Evolutionary conservation across 257 asterid genomes (phyloP).

Genomic region (Eucommia ulmoides): DNA sequence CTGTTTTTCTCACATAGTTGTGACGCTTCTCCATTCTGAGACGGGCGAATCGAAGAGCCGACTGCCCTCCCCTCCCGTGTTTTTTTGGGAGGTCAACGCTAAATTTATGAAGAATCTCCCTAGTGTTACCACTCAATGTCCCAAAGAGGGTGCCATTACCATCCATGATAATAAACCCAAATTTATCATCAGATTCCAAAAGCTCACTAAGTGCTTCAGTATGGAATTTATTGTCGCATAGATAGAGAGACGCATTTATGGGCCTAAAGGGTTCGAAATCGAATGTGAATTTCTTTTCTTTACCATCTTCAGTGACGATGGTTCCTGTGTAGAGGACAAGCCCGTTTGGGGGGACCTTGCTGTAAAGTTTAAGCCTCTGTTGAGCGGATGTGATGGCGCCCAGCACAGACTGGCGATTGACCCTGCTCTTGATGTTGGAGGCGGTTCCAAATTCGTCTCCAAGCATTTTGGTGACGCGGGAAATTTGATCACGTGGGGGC

Average conservation of each 20-base stretch:
- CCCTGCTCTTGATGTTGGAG: conserved; percentile 1
- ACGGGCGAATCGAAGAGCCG: conserved; percentile 1
- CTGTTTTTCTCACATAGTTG: conserved; percentile 1
- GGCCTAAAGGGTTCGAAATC: conserved; percentile 1
- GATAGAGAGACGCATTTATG: conserved; percentile 1
- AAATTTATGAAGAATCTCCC: conserved; percentile 1
- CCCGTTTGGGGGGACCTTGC: not conserved
- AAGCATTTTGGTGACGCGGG: not conserved
- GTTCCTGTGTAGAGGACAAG: conserved; percentile 1
- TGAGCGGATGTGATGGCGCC: conserved; percentile 1
- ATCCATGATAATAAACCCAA: conserved; percentile 1
- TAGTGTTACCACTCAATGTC: not conserved
- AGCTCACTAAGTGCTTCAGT: not conserved
- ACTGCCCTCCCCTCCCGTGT: conserved; percentile 1
- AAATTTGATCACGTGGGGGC: not conserved
- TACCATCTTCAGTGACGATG: conserved; percentile 1
- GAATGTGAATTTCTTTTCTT: not conserved
- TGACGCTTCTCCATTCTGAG: conserved; percentile 3
- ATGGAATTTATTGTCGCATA: conserved; percentile 1
- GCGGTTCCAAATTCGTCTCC: conserved; percentile 2
- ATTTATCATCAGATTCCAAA: conserved; percentile 2
- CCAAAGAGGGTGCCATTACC: conserved; percentile 2
- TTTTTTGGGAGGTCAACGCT: conserved; percentile 1
- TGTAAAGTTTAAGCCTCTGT: conserved; percentile 2
- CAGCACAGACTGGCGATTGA: conserved; percentile 1